Base-by-base conservation (phyloP, 768 basidiomycete species). In the Lactifluus piperatus region DNA sequence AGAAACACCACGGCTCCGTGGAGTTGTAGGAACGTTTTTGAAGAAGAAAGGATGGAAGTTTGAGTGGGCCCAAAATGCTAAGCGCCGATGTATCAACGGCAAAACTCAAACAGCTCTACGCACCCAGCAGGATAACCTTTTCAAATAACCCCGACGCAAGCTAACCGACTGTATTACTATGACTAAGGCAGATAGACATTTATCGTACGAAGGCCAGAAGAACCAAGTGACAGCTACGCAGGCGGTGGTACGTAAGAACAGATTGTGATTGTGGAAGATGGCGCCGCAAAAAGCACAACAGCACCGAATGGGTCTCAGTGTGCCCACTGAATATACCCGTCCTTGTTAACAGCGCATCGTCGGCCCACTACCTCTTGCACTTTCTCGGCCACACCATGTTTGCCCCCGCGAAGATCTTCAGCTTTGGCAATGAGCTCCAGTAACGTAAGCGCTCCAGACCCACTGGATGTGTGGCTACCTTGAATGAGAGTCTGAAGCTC, bases 291-390 rank as follows among this genome's bases (percentile, higher is more conserved):
- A 44, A 6, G 41, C 16, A 43, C 36, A 29, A 47, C 45, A 4
- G 5, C 10, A 8, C 27, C 20, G n/a, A 14, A 44, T 34, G 29
- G 24, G 62, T 11, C 63, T 64, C 63, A 71, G 32, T 77, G 74
- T 63, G 77, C 80, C 85, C 85, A 87, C 65, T 76, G 75, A 32
- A 87, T 73, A 44, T 70, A 69, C 51, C 76, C 76, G 63, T 83
- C 82, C 64, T 81, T 79, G 20, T 81, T 75, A 43, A 82, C 69
- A 41, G 78, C 75, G 66, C 89, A 92, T 66, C 76, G 79, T 65
- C 92, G 84, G 56, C 74, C 68, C 13, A 88, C 78, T 48, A 97
- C 82, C 63, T 94, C 92, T 36, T 80, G 63, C 22, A 95, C 76
- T 73, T 94, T 97, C 66, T 85, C 84, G 66, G 72, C 75, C 2